Conservation (phyloP, 441 rosid species). For the Erodium moschatum region DNA sequence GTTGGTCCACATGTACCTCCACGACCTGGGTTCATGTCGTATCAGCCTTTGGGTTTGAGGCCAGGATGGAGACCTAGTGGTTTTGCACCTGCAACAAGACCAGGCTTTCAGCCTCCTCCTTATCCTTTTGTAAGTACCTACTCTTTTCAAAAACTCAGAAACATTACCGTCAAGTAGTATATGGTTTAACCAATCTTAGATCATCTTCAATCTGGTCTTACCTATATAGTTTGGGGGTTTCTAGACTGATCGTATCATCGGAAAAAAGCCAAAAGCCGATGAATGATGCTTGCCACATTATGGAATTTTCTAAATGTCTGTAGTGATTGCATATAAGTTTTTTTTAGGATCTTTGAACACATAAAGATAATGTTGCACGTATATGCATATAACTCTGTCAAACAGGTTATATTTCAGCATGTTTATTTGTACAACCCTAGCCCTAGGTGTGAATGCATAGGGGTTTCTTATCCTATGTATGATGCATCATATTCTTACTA, state of each 20-base stretch:
- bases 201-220: background rate
- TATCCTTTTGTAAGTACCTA: slow-evolving; percentile 35
- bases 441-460: too few species aligned
- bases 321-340: background rate
- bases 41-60: slow-evolving; percentile 48
- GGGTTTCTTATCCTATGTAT: too few species aligned
- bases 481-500: too few species aligned
- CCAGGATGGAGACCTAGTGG: slow-evolving; percentile 51
- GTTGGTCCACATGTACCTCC: slow-evolving; percentile 41
- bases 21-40: slow-evolving; percentile 37
- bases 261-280: background rate
- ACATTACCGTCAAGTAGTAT: slow-evolving; percentile 4
- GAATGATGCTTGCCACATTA: background rate
- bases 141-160: background rate
- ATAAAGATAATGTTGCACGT: background rate
- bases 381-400: background rate
- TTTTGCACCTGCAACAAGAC: slow-evolving; percentile 40
- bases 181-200: background rate
- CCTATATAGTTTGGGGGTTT: background rate
- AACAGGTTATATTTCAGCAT: background rate
- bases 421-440: too few species aligned
- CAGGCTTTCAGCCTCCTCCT: slow-evolving; percentile 40
- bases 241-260: background rate
- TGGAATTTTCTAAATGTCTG: background rate
- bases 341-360: background rate